Evolutionary conservation across 768 basidiomycete species (phyloP), one percentile per base, ranked within the genome.

Genomic region (Agaricus bisporus): DNA sequence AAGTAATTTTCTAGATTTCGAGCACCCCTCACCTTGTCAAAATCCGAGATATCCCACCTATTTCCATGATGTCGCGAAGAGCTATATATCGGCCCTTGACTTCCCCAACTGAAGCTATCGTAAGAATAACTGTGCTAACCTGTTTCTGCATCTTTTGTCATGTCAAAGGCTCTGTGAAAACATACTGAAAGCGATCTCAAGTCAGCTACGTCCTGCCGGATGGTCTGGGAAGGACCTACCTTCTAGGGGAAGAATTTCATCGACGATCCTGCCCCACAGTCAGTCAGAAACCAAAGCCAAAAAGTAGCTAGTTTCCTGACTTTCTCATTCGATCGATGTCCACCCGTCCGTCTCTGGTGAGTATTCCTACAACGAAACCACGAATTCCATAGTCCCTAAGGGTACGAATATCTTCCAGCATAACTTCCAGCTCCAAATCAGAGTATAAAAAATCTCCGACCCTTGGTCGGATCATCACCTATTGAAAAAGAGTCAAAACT

Each of bases 401-500:
- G 15, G 71, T 57, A 9, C 65, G 70, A 44, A 90, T 83, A 61
- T 93, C 91, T 61, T 84, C 82, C 29, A 82, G 60, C 85, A 93
- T 93, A 48, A 88, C 81, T 10, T 75, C 71, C 4, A 90, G 53
- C 63, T 94, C 91, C 7, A 68, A 67, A 8, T 77, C 66, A 2
- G 83, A 76, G 64, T 91, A 94, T 4, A 83, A 63, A 64, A 94
- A 93, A 64, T 91, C 88, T 0, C 91, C 91, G 3, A 76, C 71
- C 26, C 91, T 78, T 9, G 91, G 89, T 35, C 91, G 80, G 53
- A 93, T 73, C 88, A 94, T 91, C 20, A 74, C 78, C 91, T 91
- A 59, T 9, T 44, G 47, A 57, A 26, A 54, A 56, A 15, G 35
- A 32, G 35, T 43, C n/a, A n/a, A 6, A 20, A 46, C 44, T 44